Evolutionary conservation across 495 filamentous ascomycete genomes (phyloP).

Genomic region (Patellaria atrata): DNA sequence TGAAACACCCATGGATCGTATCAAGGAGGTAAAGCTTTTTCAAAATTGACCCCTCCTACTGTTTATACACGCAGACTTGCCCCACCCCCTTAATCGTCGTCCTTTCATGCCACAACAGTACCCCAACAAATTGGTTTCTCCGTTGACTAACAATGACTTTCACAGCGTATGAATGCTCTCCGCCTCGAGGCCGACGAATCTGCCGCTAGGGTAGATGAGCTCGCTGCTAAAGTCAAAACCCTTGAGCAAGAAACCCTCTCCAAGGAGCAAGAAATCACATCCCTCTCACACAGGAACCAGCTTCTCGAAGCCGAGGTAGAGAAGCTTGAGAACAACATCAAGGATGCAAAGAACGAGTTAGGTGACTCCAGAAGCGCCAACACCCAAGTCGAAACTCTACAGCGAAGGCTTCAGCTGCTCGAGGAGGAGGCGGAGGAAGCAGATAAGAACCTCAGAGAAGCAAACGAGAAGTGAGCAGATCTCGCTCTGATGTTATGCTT

Average conservation of each 20-base stretch:
- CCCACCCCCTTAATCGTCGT: neutral
- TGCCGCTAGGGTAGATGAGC: conserved; percentile 64
- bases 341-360: conserved; percentile 64
- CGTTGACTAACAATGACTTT: conserved; percentile 2
- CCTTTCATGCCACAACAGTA: conserved; percentile 5
- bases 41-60: conserved; percentile 12
- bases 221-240: conserved; percentile 68
- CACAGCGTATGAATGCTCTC: conserved; percentile 82
- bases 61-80: neutral
- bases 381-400: conserved; percentile 74
- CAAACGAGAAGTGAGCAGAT: conserved; percentile 83
- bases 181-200: conserved; percentile 83
- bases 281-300: conserved; percentile 79
- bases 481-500: neutral
- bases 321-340: conserved; percentile 63
- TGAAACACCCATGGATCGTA: conserved; percentile 43
- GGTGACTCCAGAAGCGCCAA: conserved; percentile 60
- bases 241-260: conserved; percentile 88
- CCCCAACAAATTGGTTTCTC: neutral
- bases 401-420: conserved; percentile 82
- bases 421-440: conserved; percentile 96
- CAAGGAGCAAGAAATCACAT: conserved; percentile 97
- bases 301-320: conserved; percentile 82
- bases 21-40: conserved; percentile 56
- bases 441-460: conserved; percentile 86